phyloP scores from a whole-genome alignment of 305 asterid species.

The Caryopteris hybrid region DNA sequence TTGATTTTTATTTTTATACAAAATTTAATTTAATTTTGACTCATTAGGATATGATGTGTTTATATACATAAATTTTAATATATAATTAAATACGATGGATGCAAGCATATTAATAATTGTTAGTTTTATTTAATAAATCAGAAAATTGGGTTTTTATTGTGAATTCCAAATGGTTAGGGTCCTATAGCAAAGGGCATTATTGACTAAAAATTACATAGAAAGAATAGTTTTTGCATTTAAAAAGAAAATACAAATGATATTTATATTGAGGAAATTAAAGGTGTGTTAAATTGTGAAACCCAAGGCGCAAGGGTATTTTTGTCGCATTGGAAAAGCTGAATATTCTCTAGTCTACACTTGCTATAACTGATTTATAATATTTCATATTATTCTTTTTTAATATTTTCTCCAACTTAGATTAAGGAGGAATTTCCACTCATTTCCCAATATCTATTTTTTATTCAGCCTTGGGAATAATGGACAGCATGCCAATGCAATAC shows the following conservation, averaged over 20 bases:
- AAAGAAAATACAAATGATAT: no score
- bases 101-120: no score
- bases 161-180: no score
- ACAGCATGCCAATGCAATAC: background rate
- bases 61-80: no score
- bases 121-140: no score
- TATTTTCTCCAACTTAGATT: background rate
- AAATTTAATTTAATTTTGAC: no score
- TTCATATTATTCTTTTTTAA: background rate
- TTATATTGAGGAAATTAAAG: background rate
- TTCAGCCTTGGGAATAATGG: conserved; percentile 7
- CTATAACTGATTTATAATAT: conserved; percentile 26
- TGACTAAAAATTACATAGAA: background rate
- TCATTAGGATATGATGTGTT: no score
- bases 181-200: no score
- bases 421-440: conserved; percentile 32
- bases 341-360: conserved; percentile 65
- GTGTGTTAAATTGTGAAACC: conserved; percentile 47
- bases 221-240: no score
- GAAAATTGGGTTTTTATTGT: no score
- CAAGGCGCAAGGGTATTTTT: conserved; percentile 64
- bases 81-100: no score
- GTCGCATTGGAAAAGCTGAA: conserved; percentile 91
- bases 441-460: conserved; percentile 19
- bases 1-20: no score